Conservation (phyloP, 2,329 filamentous ascomycete species). For the Graphilbum sp. region DNA sequence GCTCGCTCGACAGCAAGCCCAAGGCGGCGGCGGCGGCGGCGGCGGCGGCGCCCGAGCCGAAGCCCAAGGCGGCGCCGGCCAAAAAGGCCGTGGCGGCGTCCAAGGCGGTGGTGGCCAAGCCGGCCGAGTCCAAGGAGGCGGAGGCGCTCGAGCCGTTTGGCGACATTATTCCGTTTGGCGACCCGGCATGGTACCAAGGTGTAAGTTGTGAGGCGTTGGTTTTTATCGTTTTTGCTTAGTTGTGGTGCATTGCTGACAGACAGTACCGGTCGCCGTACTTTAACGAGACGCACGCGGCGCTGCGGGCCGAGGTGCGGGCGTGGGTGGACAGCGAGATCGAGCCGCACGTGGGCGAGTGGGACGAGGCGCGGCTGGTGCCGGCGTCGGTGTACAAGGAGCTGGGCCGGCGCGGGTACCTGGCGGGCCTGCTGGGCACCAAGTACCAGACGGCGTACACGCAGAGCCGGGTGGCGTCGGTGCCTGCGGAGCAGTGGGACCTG, state of each 20-base stretch:
- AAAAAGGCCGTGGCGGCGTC: conserved; percentile 24
- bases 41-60: conserved; percentile 31
- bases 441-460: conserved; percentile 64
- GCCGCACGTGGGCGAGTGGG: conserved; percentile 89
- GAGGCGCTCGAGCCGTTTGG: conserved; percentile 76
- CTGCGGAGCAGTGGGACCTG: conserved; percentile 84
- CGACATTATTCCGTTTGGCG: conserved; percentile 74
- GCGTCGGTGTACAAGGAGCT: conserved; percentile 87
- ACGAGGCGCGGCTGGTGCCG: conserved; percentile 83
- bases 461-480: conserved; percentile 58
- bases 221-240: background rate
- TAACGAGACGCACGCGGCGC: conserved; percentile 82
- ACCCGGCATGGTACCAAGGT: conserved; percentile 88
- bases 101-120: conserved; percentile 17
- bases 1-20: conserved; percentile 79
- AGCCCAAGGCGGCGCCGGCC: conserved; percentile 19
- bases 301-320: conserved; percentile 78
- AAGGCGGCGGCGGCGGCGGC: conserved; percentile 40
- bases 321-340: conserved; percentile 86
- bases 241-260: background rate
- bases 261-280: conserved; percentile 94
- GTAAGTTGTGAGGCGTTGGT: conserved; percentile 33
- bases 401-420: conserved; percentile 81
- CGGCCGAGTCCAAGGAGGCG: conserved; percentile 25
- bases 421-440: conserved; percentile 73